Evolutionary conservation across 148 eudicot genomes (phyloP).

Genomic region (Silene conica): DNA sequence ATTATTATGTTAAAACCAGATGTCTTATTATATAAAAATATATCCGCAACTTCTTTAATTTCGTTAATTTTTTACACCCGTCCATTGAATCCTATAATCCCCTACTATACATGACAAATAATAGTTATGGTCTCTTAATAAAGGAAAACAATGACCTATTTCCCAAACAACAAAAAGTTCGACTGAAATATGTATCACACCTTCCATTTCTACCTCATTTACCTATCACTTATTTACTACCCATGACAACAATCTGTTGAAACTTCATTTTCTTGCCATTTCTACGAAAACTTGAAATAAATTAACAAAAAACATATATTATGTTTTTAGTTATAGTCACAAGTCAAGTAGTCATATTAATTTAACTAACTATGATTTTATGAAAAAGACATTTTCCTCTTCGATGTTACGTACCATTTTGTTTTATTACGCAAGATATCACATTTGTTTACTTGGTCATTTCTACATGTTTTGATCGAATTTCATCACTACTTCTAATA

Average conservation of each 20-base stretch:
- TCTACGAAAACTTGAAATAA: neutral
- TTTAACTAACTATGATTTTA: neutral
- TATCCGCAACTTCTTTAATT: too few relatives aligned
- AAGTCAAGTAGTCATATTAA: neutral
- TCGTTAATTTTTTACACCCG: too few relatives aligned
- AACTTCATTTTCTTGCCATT: conserved; percentile 1
- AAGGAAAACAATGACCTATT: conserved; percentile 3
- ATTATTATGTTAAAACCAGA: too few relatives aligned
- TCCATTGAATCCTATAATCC: too few relatives aligned
- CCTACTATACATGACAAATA: too few relatives aligned
- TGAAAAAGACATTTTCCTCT: conserved; percentile 18
- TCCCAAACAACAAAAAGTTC: conserved; percentile 7
- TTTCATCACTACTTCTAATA: neutral
- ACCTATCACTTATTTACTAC: neutral
- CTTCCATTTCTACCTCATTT: conserved; percentile 19
- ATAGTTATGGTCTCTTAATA: too few relatives aligned
- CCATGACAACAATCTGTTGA: neutral
- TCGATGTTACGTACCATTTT: neutral
- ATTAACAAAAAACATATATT: conserved; percentile 5
- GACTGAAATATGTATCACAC: neutral
- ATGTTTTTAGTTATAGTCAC: neutral
- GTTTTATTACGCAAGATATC: neutral
- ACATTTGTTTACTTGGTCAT: neutral
- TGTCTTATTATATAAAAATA: too few relatives aligned
- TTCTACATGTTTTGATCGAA: conserved; percentile 16